Base-by-base conservation (phyloP, 2,329 filamentous ascomycete genomes). In the Penicillium sp. region DNA sequence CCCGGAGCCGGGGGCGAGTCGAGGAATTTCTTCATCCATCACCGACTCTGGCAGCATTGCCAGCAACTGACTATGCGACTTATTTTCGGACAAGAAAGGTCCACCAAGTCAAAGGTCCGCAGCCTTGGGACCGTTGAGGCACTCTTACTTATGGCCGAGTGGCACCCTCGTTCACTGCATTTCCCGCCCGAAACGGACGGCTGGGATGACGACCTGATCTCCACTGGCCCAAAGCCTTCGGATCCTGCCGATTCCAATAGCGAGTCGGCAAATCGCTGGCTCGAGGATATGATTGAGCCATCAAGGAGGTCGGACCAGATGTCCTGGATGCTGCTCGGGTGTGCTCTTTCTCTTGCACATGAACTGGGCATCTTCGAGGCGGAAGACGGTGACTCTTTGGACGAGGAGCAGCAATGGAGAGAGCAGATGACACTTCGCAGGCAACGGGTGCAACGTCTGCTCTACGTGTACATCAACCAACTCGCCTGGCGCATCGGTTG, bases 271-370 rank as follows among this genome's bases (percentile, higher is more conserved):
- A 74, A 69, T 47, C 62, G 73, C 43, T 80, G 78, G 75, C 65
- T 78, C 1, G 72, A 78, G 41, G 78, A 80, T 54, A 78, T 81
- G 31, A 75, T 80, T 35, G 73, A 79, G 35, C 78, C 78, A 2
- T 76, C 78, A 1, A 75, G 75, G 50, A 68, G 76, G 47, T 81
- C 77, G 0, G 79, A 81, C 56, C 74, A 78, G 2, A 81, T 82
- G 78, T 81, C 79, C 0, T 82, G 79, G 79, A 81, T 81, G 75
- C 58, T 81, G 18, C 72, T 82, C 35, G 79, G 79, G 2, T 77
- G 75, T 55, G 79, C 76, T 0, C 58, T 78, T 23, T 78, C 77
- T 3, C 66, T 81, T 10, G 74, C 77, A 1, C 77, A 80, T 45
- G 77, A 80, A 53, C 64, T 80, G 23, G 73, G 77, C 2, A 66